Base-by-base conservation (phyloP, 2,329 filamentous ascomycete genomes). In the Pseudogymnoascus sp. region DNA sequence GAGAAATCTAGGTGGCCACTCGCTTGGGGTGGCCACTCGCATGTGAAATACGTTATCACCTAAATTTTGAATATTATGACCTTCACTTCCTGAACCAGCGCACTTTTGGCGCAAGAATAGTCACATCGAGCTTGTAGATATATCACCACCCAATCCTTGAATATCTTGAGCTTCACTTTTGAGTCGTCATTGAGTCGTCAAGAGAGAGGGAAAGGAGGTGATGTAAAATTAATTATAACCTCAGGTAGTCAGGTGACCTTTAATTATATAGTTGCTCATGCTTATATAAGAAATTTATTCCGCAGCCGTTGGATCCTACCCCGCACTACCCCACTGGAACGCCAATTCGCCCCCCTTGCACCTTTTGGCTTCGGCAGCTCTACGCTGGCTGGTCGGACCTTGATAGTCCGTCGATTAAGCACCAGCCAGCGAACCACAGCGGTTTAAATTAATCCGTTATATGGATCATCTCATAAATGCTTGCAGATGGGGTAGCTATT, bases 361-460 rank as follows among this genome's bases (percentile, higher is more conserved):
- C n/a, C 34, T 56, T 56, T 56, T 10, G 46, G 46, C 25, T 34
- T 12, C 10, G 46, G 25, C 28, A 36, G 28, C 28, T 18, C 10
- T 34, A 34, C 28, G 50, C 28, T 21, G 25, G 10, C 50, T 21
- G 25, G 10, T 56, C 50, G 50, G 28, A 14, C 50, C 28, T 34
- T 56, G 28, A 56, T 56, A 21, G 28, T 12, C 50, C 50, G 46
- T 53, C 6, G 10, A 34, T 31, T 56, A 56, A 34, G 50, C 25
- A 56, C 50, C 50, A 56, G 34, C 25, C 25, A 34, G 10, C 25
- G 5, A 56, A 12, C 50, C 10, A 21, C 28, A 34, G 4, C 28
- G n/a, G 50, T 36, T 34, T 34, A 56, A 56, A 56, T 56, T 56
- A 56, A 56, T 56, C 50, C 28, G 50, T 56, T 56, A 56, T 56